Evolutionary conservation across 345 rosid genomes (phyloP), one percentile per base, ranked within the genome.

Genomic region (Aethionema arabicum): DNA sequence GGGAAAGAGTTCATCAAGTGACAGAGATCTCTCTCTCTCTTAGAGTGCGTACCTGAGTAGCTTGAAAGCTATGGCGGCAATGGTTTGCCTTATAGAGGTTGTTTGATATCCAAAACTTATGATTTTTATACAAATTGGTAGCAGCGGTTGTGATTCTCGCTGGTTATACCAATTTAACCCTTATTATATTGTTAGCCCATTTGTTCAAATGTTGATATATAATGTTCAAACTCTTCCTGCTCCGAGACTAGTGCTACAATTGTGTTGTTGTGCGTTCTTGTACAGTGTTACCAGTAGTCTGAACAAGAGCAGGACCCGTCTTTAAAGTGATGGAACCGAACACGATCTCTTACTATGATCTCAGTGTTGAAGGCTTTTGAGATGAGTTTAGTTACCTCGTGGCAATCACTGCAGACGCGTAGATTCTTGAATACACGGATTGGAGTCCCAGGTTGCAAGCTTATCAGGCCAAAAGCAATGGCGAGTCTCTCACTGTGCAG

Each of bases 401-500:
- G 96, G 72, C 90, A 90, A 63, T 90, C 91, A 6, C 52, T 78
- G 73, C 95, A 91, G 9, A 85, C 91, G 2, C 85, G 78, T 38
- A 85, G 90, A 57, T 91, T 91, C 80, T 91, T 91, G 48, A 85
- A 82, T 41, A 83, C 56, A 5, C 95, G 78, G 44, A 87, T 80
- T 36, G 93, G 91, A 13, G 61, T 41, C 7, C 90, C 87, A 5
- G 80, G 78, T 69, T 81, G 78, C 72, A 78, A 68, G 77, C 63
- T 84, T 64, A 91, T 49, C 14, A 91, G 77, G 41, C 96, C 89
- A 40, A 80, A 67, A 58, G 91, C 89, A 71, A 85, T 84, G 46
- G 96, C 93, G 32, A 91, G 91, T 66, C 96, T 81, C 75, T 87
- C 91, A 32, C 93, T 85, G 40, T 84, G 95, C 44, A 87, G 79